A percentile compares a stretch with the other conserved stretches of the same genome.
phyloP scores from a whole-genome alignment of 305 asterid genomes.

The Fraxinus greggii region DNA sequence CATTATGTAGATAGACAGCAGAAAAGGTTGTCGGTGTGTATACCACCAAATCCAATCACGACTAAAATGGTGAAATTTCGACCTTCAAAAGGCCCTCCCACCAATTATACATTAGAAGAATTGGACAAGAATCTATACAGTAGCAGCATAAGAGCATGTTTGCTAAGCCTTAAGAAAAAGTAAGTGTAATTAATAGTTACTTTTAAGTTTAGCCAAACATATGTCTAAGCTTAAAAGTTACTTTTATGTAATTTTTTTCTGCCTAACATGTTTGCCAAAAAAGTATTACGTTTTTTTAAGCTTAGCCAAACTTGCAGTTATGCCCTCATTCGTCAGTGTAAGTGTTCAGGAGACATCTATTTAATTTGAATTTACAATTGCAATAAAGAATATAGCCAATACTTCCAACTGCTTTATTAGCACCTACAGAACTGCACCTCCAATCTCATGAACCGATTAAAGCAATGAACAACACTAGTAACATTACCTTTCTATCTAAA shows the following conservation, averaged over 20 bases:
- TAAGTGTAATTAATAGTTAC: background rate
- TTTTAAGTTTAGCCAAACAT: background rate
- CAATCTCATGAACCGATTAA: background rate
- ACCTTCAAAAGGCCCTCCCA: background rate
- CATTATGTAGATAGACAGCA: background rate
- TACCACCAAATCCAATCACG: background rate
- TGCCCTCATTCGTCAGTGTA: background rate
- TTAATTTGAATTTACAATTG: background rate
- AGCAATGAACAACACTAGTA: background rate
- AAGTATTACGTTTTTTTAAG: background rate
- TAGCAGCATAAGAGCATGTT: background rate
- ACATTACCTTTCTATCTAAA: background rate
- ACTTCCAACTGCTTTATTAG: background rate
- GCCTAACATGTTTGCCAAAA: background rate
- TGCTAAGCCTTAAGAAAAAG: background rate
- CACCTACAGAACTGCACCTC: background rate
- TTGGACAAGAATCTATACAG: background rate
- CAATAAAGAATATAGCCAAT: background rate
- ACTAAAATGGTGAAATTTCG: background rate
- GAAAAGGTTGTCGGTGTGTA: background rate
- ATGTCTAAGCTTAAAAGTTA: background rate
- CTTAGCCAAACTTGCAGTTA: background rate
- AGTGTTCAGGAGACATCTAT: background rate
- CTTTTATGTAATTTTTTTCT: background rate
- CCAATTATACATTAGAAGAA: background rate